phyloP scores from a whole-genome alignment of 768 basidiomycete genomes.

The Auricularia sp. region DNA sequence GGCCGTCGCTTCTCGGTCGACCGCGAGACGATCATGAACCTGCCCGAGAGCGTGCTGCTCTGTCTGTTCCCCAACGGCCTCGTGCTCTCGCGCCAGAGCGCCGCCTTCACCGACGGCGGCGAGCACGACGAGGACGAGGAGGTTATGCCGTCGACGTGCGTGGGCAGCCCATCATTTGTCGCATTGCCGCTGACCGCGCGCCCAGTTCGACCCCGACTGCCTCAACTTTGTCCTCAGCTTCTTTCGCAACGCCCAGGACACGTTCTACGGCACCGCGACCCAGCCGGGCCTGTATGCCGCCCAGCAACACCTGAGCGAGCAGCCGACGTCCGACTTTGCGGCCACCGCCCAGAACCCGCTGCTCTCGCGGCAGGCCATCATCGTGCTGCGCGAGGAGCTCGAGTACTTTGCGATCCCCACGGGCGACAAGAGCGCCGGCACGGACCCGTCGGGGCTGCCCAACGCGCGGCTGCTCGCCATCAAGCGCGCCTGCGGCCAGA shows the following conservation, averaged over 20 bases:
- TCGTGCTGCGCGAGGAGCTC: constrained; percentile 93
- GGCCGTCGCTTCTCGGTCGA: constrained; percentile 89
- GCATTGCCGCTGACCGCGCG: not conserved
- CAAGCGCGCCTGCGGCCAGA: constrained; percentile 79
- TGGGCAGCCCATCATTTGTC: constrained; percentile 15
- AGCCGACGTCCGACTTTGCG: constrained; percentile 46
- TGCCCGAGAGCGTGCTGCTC: constrained; percentile 92
- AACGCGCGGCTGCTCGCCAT: constrained; percentile 69
- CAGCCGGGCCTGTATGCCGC: constrained; percentile 66
- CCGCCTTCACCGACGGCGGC: constrained; percentile 62
- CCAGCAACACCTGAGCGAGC: constrained; percentile 71
- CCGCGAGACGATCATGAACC: constrained; percentile 94
- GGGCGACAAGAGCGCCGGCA: constrained; percentile 43
- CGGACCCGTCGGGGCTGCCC: constrained; percentile 71
- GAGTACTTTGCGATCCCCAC: constrained; percentile 97
- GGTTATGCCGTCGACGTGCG: constrained; percentile 94
- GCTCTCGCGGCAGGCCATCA: constrained; percentile 92
- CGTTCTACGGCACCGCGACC: constrained; percentile 80
- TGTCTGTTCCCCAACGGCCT: constrained; percentile 97
- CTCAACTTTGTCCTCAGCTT: constrained; percentile 90
- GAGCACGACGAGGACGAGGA: constrained; percentile 80
- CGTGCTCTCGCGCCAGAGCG: constrained; percentile 80
- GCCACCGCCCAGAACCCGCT: constrained; percentile 76
- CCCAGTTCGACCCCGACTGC: constrained; percentile 92
- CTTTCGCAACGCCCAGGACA: constrained; percentile 79